phyloP scores from a whole-genome alignment of 2,329 filamentous ascomycete species.

The Cladosporium sp. region DNA sequence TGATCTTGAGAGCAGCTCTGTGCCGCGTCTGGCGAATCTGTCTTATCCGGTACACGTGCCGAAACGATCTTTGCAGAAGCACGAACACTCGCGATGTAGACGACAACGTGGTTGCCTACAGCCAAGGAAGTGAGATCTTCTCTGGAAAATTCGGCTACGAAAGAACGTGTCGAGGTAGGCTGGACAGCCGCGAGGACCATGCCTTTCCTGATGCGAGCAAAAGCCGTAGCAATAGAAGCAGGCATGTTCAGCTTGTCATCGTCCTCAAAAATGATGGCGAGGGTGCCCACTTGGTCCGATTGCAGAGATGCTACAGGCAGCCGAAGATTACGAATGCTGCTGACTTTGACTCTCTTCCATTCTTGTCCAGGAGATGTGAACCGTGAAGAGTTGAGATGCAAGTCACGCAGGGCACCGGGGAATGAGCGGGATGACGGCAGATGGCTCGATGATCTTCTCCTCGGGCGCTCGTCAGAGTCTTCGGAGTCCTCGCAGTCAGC shows the following conservation, averaged over 20 bases:
- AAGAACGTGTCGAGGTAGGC: slow-evolving; percentile 47
- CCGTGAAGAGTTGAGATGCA: slow-evolving; percentile 20
- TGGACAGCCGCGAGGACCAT: slow-evolving; percentile 69
- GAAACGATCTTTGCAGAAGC: slow-evolving; percentile 69
- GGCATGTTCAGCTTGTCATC: slow-evolving; percentile 20
- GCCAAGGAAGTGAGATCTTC: slow-evolving; percentile 59
- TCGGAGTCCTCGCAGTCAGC: slow-evolving; percentile 32
- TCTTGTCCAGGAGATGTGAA: slow-evolving; percentile 45
- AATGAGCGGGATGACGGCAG: slow-evolving; percentile 45
- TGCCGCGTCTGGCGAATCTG: slow-evolving; percentile 19
- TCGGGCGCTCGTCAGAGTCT: slow-evolving; percentile 31
- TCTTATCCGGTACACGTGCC: slow-evolving; percentile 29
- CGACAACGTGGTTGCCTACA: slow-evolving; percentile 67
- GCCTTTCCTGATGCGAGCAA: slow-evolving; percentile 60
- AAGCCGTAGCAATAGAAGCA: slow-evolving; percentile 22
- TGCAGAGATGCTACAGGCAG: slow-evolving; percentile 73
- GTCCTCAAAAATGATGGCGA: slow-evolving; percentile 64
- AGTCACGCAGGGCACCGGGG: slow-evolving; percentile 40
- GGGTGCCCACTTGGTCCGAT: slow-evolving; percentile 81
- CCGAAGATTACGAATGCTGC: slow-evolving; percentile 82
- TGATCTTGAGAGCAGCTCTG: slow-evolving; percentile 15
- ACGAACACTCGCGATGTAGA: slow-evolving; percentile 83
- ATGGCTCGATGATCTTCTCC: slow-evolving; percentile 23
- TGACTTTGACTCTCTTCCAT: slow-evolving; percentile 77
- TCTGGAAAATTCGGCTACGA: slow-evolving; percentile 65